Base-by-base conservation (phyloP, 176 grass and related monocot species). In the Chrysopogon serrulatus region DNA sequence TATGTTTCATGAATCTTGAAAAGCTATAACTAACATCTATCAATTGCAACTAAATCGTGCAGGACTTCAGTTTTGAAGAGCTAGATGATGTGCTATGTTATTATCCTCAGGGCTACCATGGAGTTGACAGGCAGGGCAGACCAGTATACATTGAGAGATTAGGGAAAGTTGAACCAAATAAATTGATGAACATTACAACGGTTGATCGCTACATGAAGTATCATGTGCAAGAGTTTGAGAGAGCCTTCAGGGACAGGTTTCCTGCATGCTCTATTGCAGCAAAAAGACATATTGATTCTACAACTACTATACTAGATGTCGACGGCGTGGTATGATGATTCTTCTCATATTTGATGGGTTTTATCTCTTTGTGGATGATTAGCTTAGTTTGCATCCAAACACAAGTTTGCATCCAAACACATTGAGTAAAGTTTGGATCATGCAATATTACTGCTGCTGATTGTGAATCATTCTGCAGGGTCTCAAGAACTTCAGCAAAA, bases 71-170 rank as follows among this genome's bases (percentile, higher is more conserved):
- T 66, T 97, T 97, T 74, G 89, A 89, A 83, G 94, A 97, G 84
- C 83, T 97, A 34, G 94, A 90, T 13, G 89, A 93, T 73, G 94
- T 97, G 43, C 76, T 97, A 15, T 76, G 68, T 48, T 85, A 91
- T 59, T 97, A 97, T 83, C 91, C 94, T 76, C 94, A 97, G 74
- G 91, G 94, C 12, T 97, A 97, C 78, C 94, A 97, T 85, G 94
- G 94, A 74, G 88, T 93, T 77, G 94, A 97, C 53, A 93, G 71
- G 73, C 91, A 97, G 68, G 94, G 94, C 86, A 93, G 94, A 33
- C 94, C 94, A 10, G 77, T 97, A 73, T 97, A 97, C 65, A 91
- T 97, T 39, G 94, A 96, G 70, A 91, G 88, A 62, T 62, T 96
- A 45, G 94, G 94, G 32, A 96, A 86, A 86, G 94, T 93, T 11